phyloP scores from a whole-genome alignment of 2,329 filamentous ascomycete species.

The Davidsoniella neocaledoniae region DNA sequence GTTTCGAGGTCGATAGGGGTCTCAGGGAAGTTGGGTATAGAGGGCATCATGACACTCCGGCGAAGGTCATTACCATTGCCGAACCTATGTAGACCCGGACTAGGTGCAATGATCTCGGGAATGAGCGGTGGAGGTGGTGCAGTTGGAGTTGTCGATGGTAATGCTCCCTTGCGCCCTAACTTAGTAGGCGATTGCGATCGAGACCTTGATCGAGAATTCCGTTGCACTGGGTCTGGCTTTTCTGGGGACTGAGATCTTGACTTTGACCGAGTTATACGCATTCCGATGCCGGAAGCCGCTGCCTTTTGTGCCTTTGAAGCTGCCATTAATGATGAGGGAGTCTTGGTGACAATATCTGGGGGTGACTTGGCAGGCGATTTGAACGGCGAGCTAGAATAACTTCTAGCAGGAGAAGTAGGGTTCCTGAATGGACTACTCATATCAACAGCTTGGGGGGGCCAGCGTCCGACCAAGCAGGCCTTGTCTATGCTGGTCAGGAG shows the following conservation, averaged over 20 bases:
- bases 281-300: background rate
- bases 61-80: background rate
- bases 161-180: background rate
- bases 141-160: conserved; percentile 4
- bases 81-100: conserved; percentile 1
- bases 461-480: background rate
- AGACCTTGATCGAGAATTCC: background rate
- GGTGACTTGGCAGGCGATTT: conserved; percentile 7
- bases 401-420: conserved; percentile 5
- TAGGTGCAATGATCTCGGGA: conserved; percentile 2
- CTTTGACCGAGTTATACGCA: conserved; percentile 7
- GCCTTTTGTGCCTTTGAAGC: background rate
- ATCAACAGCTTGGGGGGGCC: background rate
- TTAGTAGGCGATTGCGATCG: conserved; percentile 9
- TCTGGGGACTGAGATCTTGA: conserved; percentile 9
- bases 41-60: background rate
- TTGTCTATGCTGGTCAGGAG: background rate
- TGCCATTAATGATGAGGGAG: background rate
- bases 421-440: conserved; percentile 7
- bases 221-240: conserved; percentile 1
- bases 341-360: background rate
- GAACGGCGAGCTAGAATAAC: conserved; percentile 11
- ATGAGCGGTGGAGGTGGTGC: background rate
- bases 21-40: background rate
- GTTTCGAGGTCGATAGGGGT: conserved; percentile 12